phyloP scores from a whole-genome alignment of 805 yeast species.

The Ogataea thermomethanolica region DNA sequence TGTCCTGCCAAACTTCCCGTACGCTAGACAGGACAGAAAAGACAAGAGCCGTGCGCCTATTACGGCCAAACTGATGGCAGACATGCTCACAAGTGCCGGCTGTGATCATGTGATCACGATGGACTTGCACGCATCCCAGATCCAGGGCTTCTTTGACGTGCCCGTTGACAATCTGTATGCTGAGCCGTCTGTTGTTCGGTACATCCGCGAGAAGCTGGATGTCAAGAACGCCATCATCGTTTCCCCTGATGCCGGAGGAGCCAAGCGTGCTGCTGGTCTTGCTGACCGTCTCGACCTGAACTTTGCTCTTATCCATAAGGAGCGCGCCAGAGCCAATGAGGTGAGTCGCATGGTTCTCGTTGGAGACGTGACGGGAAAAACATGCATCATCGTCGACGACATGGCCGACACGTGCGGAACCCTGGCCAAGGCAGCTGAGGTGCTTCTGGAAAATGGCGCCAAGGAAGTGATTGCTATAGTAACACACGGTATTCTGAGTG shows the following conservation, averaged over 20 bases:
- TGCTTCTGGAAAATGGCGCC: slow-evolving; percentile 64
- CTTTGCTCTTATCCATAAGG: slow-evolving; percentile 83
- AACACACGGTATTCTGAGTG: slow-evolving; percentile 77
- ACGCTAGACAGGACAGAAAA: slow-evolving; percentile 86
- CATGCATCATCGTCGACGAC: slow-evolving; percentile 78
- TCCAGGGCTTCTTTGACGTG: slow-evolving; percentile 79
- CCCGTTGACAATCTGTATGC: slow-evolving; percentile 85
- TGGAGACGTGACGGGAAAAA: slow-evolving; percentile 75
- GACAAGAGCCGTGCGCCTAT: slow-evolving; percentile 84
- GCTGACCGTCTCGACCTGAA: slow-evolving; percentile 77
- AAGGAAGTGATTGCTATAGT: slow-evolving; percentile 75
- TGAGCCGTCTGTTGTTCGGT: slow-evolving; percentile 76
- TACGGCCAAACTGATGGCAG: slow-evolving; percentile 81
- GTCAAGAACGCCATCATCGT: slow-evolving; percentile 65
- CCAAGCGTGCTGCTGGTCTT: slow-evolving; percentile 81
- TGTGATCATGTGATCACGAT: slow-evolving; percentile 83
- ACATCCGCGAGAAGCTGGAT: slow-evolving; percentile 60
- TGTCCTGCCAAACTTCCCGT: slow-evolving; percentile 78
- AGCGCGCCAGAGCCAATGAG: slow-evolving; percentile 79
- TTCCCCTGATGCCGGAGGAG: slow-evolving; percentile 91
- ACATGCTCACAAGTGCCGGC: slow-evolving; percentile 78
- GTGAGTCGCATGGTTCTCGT: slow-evolving; percentile 82
- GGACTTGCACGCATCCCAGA: slow-evolving; percentile 88
- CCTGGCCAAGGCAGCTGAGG: slow-evolving; percentile 76
- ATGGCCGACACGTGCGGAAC: slow-evolving; percentile 93